Evolutionary conservation across 2,329 filamentous ascomycete genomes (phyloP), one percentile per base, ranked within the genome.

Genomic region (Hypoxylon sp.): DNA sequence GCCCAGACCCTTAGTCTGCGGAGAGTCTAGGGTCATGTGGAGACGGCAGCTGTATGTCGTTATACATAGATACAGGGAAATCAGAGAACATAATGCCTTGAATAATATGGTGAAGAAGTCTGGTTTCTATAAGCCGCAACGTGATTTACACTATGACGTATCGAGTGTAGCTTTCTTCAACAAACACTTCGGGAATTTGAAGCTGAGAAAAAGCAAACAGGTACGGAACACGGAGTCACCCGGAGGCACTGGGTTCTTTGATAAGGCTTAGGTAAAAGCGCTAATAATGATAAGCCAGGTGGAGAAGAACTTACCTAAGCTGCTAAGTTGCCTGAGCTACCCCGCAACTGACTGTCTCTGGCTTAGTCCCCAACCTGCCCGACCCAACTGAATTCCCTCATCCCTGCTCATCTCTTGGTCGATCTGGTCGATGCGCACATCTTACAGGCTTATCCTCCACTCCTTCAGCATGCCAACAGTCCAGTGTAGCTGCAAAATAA

Each of bases 331-430:
- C 49, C 19, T 46, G 36, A 67, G 63, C 56, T 60, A 62, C 67
- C 67, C 63, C 67, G 63, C 67, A 41, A 41, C 53, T 66, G 63
- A 49, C 67, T 60, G 60, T 48, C 5, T 67, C 67, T 64, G 53
- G 67, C 38, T 67, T 67, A 69, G 66, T n/a, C 32, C 36, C 49
- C 23, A 21, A 17, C 48, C n/a, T n/a, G n/a, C n/a, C n/a, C n/a
- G n/a, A n/a, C n/a, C n/a, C 14, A 48, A 36, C 23, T 9, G 9
- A 32, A 23, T 30, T 28, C 25, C 10, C 45, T n/a, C 9, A 41
- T 25, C 34, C 28, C 45, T 19, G 56, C 23, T 14, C 19, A 21
- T 23, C 13, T 34, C n/a, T 23, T 49, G 19, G 13, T 43, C 34
- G 48, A 9, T 19, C 7, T 34, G 13, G 11, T 32, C 17, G 13